Evolutionary conservation across 345 rosid genomes (phyloP).

Genomic region (Cardamine occulta): DNA sequence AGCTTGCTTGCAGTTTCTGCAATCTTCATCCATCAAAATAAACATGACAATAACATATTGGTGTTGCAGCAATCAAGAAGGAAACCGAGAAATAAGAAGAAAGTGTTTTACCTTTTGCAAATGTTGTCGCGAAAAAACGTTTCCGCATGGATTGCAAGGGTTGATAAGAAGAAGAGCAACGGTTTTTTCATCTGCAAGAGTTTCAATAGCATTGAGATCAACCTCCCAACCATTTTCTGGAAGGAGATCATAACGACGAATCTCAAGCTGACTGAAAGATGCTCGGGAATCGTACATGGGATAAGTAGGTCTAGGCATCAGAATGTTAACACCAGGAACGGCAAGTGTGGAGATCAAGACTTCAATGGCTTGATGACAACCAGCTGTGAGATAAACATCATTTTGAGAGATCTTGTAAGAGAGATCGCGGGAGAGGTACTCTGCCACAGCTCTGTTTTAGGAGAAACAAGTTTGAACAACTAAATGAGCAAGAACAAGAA

Average conservation of each 20-base stretch:
- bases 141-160: conserved; percentile 66
- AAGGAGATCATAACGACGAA: conserved; percentile 45
- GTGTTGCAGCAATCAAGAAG: too few species aligned
- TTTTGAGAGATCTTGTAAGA: conserved; percentile 36
- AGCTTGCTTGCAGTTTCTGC: conserved; percentile 62
- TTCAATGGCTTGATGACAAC: conserved; percentile 46
- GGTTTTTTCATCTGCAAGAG: conserved; percentile 38
- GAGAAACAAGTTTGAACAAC: too few species aligned
- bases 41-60: too few species aligned
- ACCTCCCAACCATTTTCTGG: conserved; percentile 41
- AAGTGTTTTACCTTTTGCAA: conserved; percentile 43
- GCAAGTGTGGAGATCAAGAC: conserved; percentile 37
- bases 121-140: conserved; percentile 52
- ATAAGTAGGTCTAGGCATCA: conserved; percentile 44
- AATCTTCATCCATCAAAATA: conserved; percentile 40
- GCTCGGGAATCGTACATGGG: conserved; percentile 40
- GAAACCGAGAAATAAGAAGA: too few species aligned
- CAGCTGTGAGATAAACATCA: conserved; percentile 44
- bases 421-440: conserved; percentile 41
- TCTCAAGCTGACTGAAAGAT: conserved; percentile 39
- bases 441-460: conserved; percentile 43
- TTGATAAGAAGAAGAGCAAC: conserved; percentile 41
- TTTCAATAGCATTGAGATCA: conserved; percentile 31
- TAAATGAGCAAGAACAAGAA: background rate
- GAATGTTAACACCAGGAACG: conserved; percentile 46